A percentile compares a stretch with the other conserved stretches of the same genome.
Evolutionary conservation across 306 rosid genomes (phyloP).

Genomic region (Lotus japonicus): DNA sequence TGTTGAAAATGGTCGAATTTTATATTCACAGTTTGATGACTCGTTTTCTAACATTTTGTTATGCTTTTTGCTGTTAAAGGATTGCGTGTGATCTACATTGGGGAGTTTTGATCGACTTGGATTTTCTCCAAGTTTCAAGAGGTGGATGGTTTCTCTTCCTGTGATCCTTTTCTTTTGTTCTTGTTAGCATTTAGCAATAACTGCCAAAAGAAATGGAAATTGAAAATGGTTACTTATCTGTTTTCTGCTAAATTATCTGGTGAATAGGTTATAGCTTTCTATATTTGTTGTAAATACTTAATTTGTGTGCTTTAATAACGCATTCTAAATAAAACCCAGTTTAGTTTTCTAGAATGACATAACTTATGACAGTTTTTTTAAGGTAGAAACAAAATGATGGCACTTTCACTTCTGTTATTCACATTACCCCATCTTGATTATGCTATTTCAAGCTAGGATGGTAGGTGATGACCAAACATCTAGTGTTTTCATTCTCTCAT

Average conservation of each 20-base stretch:
- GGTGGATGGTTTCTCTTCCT: slow-evolving; percentile 27
- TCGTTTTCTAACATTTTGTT: slow-evolving; percentile 12
- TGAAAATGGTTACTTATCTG: background rate
- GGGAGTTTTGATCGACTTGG: slow-evolving; percentile 21
- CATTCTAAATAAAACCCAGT: background rate
- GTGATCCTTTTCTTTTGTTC: background rate
- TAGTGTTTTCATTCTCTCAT: background rate
- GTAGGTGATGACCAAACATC: background rate
- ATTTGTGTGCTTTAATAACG: background rate
- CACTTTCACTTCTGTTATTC: background rate
- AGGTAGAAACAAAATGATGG: background rate
- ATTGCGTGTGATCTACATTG: slow-evolving; percentile 27
- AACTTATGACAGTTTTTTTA: background rate
- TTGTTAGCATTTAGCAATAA: background rate
- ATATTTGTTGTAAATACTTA: background rate
- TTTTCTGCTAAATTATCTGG: background rate
- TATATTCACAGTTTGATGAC: background rate
- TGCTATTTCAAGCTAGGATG: background rate
- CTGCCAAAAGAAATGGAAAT: background rate
- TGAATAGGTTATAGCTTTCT: slow-evolving; percentile 4
- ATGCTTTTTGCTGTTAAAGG: slow-evolving; percentile 31
- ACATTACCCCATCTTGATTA: background rate
- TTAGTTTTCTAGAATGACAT: background rate
- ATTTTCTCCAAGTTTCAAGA: background rate
- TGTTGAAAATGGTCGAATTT: slow-evolving; percentile 17